Evolutionary conservation across 371 early-diverging fungal genomes (phyloP), one percentile per base, ranked within the genome.

Genomic region (Lichtheimia hyalospora): DNA sequence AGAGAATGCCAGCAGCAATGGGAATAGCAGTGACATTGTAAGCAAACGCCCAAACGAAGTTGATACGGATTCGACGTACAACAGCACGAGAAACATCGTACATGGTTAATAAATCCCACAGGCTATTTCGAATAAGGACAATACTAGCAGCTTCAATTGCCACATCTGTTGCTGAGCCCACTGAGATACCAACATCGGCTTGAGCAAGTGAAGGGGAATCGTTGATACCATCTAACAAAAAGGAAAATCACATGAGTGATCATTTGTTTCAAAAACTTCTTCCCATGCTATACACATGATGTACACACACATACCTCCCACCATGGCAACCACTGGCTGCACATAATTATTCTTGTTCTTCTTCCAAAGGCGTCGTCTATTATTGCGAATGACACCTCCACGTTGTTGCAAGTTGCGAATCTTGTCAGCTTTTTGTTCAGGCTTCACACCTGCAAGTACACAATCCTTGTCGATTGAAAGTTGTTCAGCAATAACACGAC

Each of bases 121-220:
- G 70, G 4, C 86, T 85, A 48, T 89, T 86, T 13, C 88, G 79
- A 40, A 91, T 82, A 2, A 92, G 74, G 2, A 94, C 88, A 49
- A 88, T 86, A 43, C 85, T 81, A 1, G 92, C 90, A 3, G 93
- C 84, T 67, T 91, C 90, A 51, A 90, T 87, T 6, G 92, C 92
- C 63, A 92, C 82, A 62, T 92, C 93, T 0, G 92, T 90, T 4
- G 92, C 93, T 5, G 87, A 84, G 7, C 91, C 89, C 14, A 96
- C 82, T 20, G 95, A 77, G 40, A 84, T 75, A 21, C 96, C 95
- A 13, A 96, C 85, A 70, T 94, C 91, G 5, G 96, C 89, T 67
- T 87, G 89, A 15, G 92, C 93, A 4, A 97, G 73, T 0, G 96
- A 96, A 34, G 92, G 90, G 1, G 94, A 89, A 74, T 96, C 98